Evolutionary conservation across 1,139 yeast genomes (phyloP), one percentile per base, ranked within the genome.

Genomic region (Pichia sp.): DNA sequence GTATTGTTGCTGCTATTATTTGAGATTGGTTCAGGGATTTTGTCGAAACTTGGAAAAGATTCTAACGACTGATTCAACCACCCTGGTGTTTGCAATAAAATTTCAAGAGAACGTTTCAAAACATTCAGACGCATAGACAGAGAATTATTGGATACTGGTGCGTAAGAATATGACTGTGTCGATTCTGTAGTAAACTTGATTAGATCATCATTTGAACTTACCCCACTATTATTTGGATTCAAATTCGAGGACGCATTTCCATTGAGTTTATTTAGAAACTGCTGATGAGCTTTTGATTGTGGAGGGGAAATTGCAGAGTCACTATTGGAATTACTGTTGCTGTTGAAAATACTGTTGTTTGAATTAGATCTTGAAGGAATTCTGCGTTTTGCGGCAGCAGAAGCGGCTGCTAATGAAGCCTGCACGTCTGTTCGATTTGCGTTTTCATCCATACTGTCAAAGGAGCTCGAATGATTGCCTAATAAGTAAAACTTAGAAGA

Each of bases 141-240:
- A 2, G 95, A 82, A 56, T 84, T 83, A 27, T 88, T 92, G 4
- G 94, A 81, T 46, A 85, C 67, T 49, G 84, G 86, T 5, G 94
- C 88, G 61, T 85, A 86, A 0, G 95, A 85, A 58, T 84, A 86
- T 3, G 95, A 84, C 59, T 85, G 92, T 2, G 94, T 76, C 9
- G 94, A 83, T 58, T 84, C 92, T 27, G 81, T 77, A 4, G 95
- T 87, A 58, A 83, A 84, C 53, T 69, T 46, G 3, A 43, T 27
- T 27, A 51, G 42, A 23, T 49, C 40, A 11, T 47, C 23, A 9
- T 33, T 37, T 23, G 47, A 33, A 8, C 11, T 11, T 8, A 8
- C 11, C 10, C 8, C 11, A 8, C 10, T 31, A 29, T 29, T 10
- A 33, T 34, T 38, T 26, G 29, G n/a, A 26, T 38, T 36, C 26